These are phyloP conservation scores for Avena eriantha DNA, from an alignment of 176 grass and related monocot genomes.

Conservation along the genomic window DNA sequence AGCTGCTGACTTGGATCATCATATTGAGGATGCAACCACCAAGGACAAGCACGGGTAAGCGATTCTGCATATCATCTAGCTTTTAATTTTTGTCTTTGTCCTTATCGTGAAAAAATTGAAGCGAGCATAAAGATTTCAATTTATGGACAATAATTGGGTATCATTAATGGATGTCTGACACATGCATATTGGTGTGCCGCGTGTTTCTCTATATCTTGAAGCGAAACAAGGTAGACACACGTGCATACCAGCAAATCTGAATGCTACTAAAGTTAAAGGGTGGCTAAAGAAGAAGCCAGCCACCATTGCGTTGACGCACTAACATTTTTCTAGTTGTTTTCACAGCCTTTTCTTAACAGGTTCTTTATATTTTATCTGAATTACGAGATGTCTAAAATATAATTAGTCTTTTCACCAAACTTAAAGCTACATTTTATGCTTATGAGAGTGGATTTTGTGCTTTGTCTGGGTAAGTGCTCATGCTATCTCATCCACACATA, in stretches of 20 bases:
- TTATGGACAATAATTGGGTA: background rate
- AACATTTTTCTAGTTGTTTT: background rate
- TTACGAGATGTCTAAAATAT: background rate
- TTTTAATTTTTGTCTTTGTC: background rate
- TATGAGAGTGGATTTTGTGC: background rate
- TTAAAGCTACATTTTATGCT: background rate
- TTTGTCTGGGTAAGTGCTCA: background rate
- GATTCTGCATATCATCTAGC: background rate
- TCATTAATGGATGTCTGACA: background rate
- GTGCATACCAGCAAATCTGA: background rate
- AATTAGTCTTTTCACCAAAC: background rate
- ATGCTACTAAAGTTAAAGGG: background rate
- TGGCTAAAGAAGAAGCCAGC: background rate
- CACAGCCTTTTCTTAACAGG: background rate
- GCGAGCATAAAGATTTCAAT: background rate
- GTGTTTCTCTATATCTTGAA: conserved; percentile 3
- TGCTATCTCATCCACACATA: background rate
- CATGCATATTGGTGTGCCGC: background rate
- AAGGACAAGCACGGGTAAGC: conserved; percentile 59
- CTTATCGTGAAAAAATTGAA: background rate
- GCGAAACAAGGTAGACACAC: background rate
- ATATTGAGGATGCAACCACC: conserved; percentile 38
- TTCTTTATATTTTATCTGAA: background rate
- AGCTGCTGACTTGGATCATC: conserved; percentile 39
- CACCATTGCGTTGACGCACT: background rate